These are phyloP conservation scores for Candida sojae DNA, from an alignment of 1,139 yeast genomes.

Conservation along the genomic window DNA sequence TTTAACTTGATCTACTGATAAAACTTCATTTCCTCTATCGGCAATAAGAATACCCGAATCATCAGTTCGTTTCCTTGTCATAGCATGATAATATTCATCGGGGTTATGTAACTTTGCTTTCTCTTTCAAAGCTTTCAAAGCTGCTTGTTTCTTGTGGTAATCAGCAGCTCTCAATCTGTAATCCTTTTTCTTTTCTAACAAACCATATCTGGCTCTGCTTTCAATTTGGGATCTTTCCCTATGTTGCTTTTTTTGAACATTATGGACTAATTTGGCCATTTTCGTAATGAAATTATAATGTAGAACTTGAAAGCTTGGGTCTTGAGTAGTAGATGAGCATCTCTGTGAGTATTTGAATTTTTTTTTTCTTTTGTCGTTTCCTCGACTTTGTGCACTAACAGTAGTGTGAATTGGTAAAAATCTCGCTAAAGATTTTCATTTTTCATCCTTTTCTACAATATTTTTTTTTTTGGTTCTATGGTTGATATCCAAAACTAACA, in stretches of 20 bases:
- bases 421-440: not conserved
- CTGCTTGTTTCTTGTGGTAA: constrained; percentile 85
- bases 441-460: not conserved
- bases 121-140: constrained; percentile 69
- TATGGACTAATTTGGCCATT: constrained; percentile 83
- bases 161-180: constrained; percentile 87
- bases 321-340: constrained; percentile 8
- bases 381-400: not conserved
- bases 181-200: constrained; percentile 93
- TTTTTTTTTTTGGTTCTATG: not conserved
- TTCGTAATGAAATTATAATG: not conserved
- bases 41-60: constrained; percentile 63
- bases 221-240: constrained; percentile 87
- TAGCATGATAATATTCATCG: constrained; percentile 96
- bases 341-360: not conserved
- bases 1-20: constrained; percentile 75
- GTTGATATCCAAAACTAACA: too few species aligned
- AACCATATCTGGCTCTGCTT: constrained; percentile 73
- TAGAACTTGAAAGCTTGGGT: not conserved
- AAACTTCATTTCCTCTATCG: constrained; percentile 64
- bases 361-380: not conserved
- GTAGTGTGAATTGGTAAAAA: not conserved
- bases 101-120: constrained; percentile 80
- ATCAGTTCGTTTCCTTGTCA: constrained; percentile 73
- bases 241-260: constrained; percentile 94